Conservation (phyloP, 2,329 filamentous ascomycete species). For the Seiridium unicorne region DNA sequence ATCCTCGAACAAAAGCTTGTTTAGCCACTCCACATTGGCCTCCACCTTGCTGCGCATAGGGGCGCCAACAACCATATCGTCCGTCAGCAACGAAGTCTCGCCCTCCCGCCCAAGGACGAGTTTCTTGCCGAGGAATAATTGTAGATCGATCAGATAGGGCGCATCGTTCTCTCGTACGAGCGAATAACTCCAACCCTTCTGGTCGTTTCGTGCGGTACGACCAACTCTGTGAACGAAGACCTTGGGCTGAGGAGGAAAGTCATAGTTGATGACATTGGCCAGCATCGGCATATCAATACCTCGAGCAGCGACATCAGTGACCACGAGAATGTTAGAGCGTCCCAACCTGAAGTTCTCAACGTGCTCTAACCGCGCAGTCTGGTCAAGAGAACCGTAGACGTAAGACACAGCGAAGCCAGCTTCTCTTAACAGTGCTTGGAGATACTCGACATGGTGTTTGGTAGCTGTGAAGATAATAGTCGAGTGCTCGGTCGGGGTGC, state of each 20-base stretch:
- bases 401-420: conserved; percentile 90
- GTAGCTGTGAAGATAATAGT: conserved; percentile 95
- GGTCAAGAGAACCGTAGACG: conserved; percentile 91
- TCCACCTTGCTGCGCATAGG: conserved; percentile 73
- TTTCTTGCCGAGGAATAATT: conserved; percentile 87
- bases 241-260: conserved; percentile 95
- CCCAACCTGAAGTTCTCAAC: conserved; percentile 87
- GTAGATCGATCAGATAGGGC: conserved; percentile 89
- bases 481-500: conserved; percentile 82
- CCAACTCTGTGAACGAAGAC: conserved; percentile 96
- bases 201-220: conserved; percentile 89
- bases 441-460: conserved; percentile 96
- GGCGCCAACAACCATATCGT: conserved; percentile 81
- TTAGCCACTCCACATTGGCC: conserved; percentile 76
- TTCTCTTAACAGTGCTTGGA: conserved; percentile 74
- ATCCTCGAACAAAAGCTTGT: conserved; percentile 73
- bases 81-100: conserved; percentile 66
- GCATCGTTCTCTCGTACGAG: conserved; percentile 84
- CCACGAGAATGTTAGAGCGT: conserved; percentile 84
- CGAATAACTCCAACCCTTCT: conserved; percentile 93
- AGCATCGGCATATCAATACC: conserved; percentile 97
- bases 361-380: conserved; percentile 87
- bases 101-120: conserved; percentile 71
- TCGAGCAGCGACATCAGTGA: conserved; percentile 93
- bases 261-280: conserved; percentile 97